Percentiles rank a stretch among this genome's conserved stretches.
Evolutionary conservation across 2,329 filamentous ascomycete species (phyloP).

Genomic region (Colletotrichum sp.): DNA sequence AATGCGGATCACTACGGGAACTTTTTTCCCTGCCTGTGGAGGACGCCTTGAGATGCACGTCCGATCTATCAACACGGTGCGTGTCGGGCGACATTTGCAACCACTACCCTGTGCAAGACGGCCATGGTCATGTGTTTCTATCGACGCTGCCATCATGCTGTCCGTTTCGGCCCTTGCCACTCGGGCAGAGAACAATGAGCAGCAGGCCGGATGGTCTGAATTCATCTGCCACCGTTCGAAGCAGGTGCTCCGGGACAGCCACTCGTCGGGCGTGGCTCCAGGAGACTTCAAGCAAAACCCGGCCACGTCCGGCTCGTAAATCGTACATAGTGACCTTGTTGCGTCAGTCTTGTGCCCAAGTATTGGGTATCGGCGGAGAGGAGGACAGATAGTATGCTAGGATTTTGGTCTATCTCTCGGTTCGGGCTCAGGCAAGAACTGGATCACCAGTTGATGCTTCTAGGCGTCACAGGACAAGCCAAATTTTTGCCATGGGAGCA

Average conservation of each 20-base stretch:
- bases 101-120: not conserved
- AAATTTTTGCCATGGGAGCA: not conserved
- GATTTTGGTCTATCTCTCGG: not conserved
- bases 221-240: not conserved
- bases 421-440: not conserved
- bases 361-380: constrained; percentile 1
- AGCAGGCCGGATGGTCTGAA: not conserved
- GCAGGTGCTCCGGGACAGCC: not conserved
- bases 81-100: not conserved
- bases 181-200: not conserved
- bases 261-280: not conserved
- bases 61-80: not conserved
- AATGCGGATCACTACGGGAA: not conserved
- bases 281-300: not conserved
- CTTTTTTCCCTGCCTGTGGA: not conserved
- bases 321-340: constrained; percentile 22
- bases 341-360: not conserved
- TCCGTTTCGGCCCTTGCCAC: not conserved
- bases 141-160: not conserved
- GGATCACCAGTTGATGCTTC: not conserved
- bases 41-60: not conserved
- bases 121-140: not conserved
- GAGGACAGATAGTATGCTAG: constrained; percentile 15
- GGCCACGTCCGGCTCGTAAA: constrained; percentile 9
- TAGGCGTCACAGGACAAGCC: not conserved